Conservation (phyloP, 768 basidiomycete species). For the Clitopilus passeckerianus region DNA sequence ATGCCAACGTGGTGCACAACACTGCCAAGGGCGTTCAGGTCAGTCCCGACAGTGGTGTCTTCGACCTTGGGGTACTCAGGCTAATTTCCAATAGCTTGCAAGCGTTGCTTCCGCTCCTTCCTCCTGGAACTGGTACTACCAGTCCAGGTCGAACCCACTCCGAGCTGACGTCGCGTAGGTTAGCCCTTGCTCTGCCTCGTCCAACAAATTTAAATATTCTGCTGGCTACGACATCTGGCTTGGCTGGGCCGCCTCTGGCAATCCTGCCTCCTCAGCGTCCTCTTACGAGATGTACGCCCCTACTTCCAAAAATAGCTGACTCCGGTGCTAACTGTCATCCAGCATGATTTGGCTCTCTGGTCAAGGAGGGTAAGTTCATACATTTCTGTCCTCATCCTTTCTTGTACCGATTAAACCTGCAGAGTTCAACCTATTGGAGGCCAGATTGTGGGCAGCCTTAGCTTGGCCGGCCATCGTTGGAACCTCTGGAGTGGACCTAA, state of each 20-base stretch:
- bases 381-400: neutral
- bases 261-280: conserved; percentile 39
- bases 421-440: conserved; percentile 54
- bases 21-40: conserved; percentile 44
- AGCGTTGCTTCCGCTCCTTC: conserved; percentile 42
- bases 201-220: neutral
- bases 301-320: neutral
- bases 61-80: neutral
- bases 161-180: conserved; percentile 50
- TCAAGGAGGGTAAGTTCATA: conserved; percentile 39
- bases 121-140: conserved; percentile 46
- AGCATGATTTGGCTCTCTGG: conserved; percentile 63
- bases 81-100: conserved; percentile 25
- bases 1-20: conserved; percentile 44
- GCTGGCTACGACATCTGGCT: conserved; percentile 51
- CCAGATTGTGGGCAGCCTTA: conserved; percentile 33
- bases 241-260: conserved; percentile 35
- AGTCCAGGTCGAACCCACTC: conserved; percentile 34
- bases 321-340: neutral
- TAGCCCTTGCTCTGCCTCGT: neutral
- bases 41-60: neutral
- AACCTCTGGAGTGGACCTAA: conserved; percentile 52
- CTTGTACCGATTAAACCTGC: neutral
- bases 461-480: conserved; percentile 48
- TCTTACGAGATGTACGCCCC: conserved; percentile 44